Conservation (phyloP, 371 early-diverging fungal species). For the Circinella umbellata region DNA sequence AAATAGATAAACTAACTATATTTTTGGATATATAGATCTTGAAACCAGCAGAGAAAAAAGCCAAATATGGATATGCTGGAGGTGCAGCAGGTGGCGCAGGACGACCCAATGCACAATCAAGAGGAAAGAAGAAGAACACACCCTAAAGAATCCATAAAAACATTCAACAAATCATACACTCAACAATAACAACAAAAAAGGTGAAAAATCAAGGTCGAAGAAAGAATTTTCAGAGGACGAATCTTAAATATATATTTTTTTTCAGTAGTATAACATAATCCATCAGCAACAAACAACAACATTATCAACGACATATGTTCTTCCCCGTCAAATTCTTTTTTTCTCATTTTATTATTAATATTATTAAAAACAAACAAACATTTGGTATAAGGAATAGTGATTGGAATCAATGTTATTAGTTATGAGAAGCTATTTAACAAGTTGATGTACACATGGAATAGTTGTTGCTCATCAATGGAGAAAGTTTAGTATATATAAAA, state of each 20-base stretch:
- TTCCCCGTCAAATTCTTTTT: too few species aligned
- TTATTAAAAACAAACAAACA: too few species aligned
- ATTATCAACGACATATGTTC: too few species aligned
- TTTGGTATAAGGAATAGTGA: too few species aligned
- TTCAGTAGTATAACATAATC: not conserved
- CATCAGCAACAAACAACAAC: not conserved
- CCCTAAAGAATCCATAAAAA: not conserved
- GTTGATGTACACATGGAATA: too few species aligned
- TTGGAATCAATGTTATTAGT: too few species aligned
- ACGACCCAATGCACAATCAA: slow-evolving; percentile 2
- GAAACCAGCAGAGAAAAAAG: slow-evolving; percentile 72
- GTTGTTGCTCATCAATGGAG: too few species aligned
- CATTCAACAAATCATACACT: not conserved
- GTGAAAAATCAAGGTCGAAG: not conserved
- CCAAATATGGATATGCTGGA: slow-evolving; percentile 53
- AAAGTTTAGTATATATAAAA: too few species aligned
- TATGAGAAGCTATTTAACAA: too few species aligned
- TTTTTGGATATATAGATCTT: slow-evolving; percentile 56
- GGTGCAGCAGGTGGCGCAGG: slow-evolving; percentile 6
- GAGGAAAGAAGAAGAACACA: slow-evolving; percentile 8
- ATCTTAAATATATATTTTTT: not conserved
- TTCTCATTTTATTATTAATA: too few species aligned
- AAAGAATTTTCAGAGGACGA: not conserved
- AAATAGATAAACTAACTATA: not conserved
- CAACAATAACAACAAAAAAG: not conserved